A percentile compares a stretch with the other conserved stretches of the same genome.
phyloP scores from a whole-genome alignment of 805 yeast species.

The Barnettozyma botsteinii region DNA sequence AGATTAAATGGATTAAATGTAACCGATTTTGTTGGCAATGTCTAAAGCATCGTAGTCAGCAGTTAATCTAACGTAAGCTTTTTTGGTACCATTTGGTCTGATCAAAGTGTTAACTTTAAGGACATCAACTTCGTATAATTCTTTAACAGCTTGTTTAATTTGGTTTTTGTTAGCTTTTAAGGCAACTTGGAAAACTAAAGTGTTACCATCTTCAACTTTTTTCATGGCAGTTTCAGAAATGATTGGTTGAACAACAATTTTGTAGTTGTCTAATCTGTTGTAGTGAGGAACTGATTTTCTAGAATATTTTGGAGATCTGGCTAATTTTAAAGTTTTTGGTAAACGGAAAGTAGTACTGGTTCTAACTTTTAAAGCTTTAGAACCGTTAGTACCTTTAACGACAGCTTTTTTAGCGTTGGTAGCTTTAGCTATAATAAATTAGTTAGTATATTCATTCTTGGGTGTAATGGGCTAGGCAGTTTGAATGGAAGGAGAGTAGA shows the following conservation, averaged over 20 bases:
- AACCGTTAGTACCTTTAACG: slow-evolving; percentile 91
- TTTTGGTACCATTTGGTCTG: slow-evolving; percentile 99
- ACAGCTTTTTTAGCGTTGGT: slow-evolving; percentile 98
- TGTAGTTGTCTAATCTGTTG: slow-evolving; percentile 95
- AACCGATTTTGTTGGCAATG: slow-evolving; percentile 99
- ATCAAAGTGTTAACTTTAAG: slow-evolving; percentile 91
- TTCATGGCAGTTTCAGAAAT: slow-evolving; percentile 98
- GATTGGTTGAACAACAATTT: slow-evolving; percentile 89
- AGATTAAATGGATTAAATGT: slow-evolving; percentile 57
- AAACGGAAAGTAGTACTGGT: slow-evolving; percentile 91
- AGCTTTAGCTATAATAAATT: slow-evolving; percentile 56
- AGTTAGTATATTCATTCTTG: slow-evolving; percentile 15
- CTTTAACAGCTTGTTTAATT: slow-evolving; percentile 97
- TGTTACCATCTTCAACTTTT: slow-evolving; percentile 99
- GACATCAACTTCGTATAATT: slow-evolving; percentile 95
- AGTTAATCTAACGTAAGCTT: slow-evolving; percentile 98
- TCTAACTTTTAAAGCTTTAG: slow-evolving; percentile 90
- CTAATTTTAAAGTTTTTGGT: slow-evolving; percentile 93
- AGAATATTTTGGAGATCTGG: slow-evolving; percentile 94
- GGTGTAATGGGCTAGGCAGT: no score
- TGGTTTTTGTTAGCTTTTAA: slow-evolving; percentile 96
- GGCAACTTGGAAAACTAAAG: slow-evolving; percentile 97
- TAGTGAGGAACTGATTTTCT: slow-evolving; percentile 95
- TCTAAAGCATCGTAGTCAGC: slow-evolving; percentile 99
- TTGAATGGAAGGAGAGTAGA: no score